These are phyloP conservation scores for Nitzschia inconspicua DNA, from an alignment of 108 stramenopile genomes.

Conservation along the genomic window DNA sequence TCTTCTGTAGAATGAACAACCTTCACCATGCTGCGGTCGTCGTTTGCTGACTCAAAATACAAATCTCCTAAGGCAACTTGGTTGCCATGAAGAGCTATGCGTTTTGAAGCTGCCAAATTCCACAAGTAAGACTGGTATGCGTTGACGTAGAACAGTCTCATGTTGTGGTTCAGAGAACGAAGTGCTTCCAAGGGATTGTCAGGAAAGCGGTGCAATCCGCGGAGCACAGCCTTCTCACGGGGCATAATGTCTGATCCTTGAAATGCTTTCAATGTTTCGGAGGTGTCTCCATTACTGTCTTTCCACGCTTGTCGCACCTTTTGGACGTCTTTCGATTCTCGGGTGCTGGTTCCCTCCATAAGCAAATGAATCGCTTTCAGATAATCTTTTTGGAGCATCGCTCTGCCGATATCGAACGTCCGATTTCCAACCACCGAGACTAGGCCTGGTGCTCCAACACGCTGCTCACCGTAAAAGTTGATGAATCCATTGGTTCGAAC, in stretches of 20 bases:
- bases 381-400: slow-evolving; percentile 66
- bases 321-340: slow-evolving; percentile 36
- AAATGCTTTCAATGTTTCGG: slow-evolving; percentile 51
- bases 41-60: slow-evolving; percentile 26
- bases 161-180: slow-evolving; percentile 50
- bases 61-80: slow-evolving; percentile 61
- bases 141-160: slow-evolving; percentile 74
- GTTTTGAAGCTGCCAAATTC: slow-evolving; percentile 69
- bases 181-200: slow-evolving; percentile 58
- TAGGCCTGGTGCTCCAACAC: slow-evolving; percentile 70
- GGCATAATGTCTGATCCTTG: slow-evolving; percentile 53
- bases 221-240: slow-evolving; percentile 62
- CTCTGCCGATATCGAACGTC: slow-evolving; percentile 78
- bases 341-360: slow-evolving; percentile 36
- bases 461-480: slow-evolving; percentile 88
- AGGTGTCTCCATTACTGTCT: slow-evolving; percentile 48
- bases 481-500: slow-evolving; percentile 64
- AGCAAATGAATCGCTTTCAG: slow-evolving; percentile 61
- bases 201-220: slow-evolving; percentile 68
- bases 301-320: slow-evolving; percentile 60
- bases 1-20: slow-evolving; percentile 25
- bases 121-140: slow-evolving; percentile 85
- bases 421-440: slow-evolving; percentile 54
- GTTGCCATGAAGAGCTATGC: slow-evolving; percentile 51
- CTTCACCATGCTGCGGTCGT: slow-evolving; percentile 9